Percentiles rank a stretch among this genome's conserved stretches.
Conservation (phyloP, 1,284 basidiomycete species). For the Heterobasidion irregulare region DNA sequence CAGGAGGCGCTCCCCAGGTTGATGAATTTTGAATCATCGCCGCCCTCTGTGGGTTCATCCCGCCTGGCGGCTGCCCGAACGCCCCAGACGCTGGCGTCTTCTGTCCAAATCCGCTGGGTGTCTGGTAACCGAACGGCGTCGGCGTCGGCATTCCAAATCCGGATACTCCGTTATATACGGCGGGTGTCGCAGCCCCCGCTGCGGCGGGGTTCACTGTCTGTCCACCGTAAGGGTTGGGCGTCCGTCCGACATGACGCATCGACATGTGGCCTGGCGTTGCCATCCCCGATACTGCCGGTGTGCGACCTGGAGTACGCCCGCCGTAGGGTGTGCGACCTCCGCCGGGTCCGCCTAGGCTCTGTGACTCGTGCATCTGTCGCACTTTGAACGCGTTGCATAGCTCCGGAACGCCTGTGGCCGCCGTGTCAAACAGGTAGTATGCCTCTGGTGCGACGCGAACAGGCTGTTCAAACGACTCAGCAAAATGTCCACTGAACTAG, state of each 20-base stretch:
- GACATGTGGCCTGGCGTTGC: constrained; percentile 72
- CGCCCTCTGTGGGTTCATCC: constrained; percentile 57
- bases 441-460: constrained; percentile 87
- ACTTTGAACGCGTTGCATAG: constrained; percentile 92
- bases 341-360: constrained; percentile 51
- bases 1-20: neutral
- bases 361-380: constrained; percentile 75
- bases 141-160: constrained; percentile 14
- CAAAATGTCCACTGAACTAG: constrained; percentile 3
- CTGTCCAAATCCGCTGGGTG: constrained; percentile 35
- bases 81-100: constrained; percentile 46
- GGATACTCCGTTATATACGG: constrained; percentile 16
- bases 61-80: constrained; percentile 27
- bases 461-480: constrained; percentile 34
- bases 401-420: constrained; percentile 84
- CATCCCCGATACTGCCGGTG: constrained; percentile 45
- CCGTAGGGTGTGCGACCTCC: constrained; percentile 78
- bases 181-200: constrained; percentile 13
- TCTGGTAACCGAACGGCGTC: constrained; percentile 52
- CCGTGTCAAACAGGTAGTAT: constrained; percentile 83
- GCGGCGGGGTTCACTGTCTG: constrained; percentile 5
- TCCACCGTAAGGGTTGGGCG: constrained; percentile 65
- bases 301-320: constrained; percentile 70
- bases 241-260: constrained; percentile 58
- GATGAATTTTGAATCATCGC: constrained; percentile 41